phyloP scores from a whole-genome alignment of 2,329 filamentous ascomycete species.

The Pseudophaeomoniella oleicola region DNA sequence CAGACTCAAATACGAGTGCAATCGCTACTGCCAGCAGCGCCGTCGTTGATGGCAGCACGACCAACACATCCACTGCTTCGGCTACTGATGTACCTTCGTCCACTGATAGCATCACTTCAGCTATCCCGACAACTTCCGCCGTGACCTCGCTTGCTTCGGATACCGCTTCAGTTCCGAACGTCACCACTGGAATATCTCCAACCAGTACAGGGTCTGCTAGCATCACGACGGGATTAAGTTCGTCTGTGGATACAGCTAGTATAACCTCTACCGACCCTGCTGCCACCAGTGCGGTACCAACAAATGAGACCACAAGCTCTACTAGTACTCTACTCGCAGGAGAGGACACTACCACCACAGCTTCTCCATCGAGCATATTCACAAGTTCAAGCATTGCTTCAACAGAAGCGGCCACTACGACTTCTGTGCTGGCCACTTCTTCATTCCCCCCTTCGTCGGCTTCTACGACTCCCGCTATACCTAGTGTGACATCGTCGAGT shows the following conservation, averaged over 20 bases:
- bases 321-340: background rate
- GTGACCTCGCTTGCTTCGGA: too few species aligned
- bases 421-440: constrained; percentile 9
- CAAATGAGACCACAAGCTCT: background rate
- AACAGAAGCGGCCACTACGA: constrained; percentile 7
- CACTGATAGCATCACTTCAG: background rate
- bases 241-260: constrained; percentile 4
- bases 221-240: too few species aligned
- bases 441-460: constrained; percentile 7
- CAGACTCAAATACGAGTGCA: background rate
- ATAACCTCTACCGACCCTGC: too few species aligned
- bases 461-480: constrained; percentile 2
- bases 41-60: background rate
- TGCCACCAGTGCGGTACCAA: too few species aligned
- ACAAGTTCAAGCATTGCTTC: constrained; percentile 3
- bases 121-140: too few species aligned
- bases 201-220: too few species aligned
- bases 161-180: background rate
- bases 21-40: background rate
- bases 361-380: constrained; percentile 2
- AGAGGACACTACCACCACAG: constrained; percentile 3
- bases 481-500: constrained; percentile 1
- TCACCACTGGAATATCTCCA: too few species aligned
- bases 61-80: background rate
- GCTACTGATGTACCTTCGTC: background rate